Base-by-base conservation (phyloP, 306 rosid species). In the Inga laurina region DNA sequence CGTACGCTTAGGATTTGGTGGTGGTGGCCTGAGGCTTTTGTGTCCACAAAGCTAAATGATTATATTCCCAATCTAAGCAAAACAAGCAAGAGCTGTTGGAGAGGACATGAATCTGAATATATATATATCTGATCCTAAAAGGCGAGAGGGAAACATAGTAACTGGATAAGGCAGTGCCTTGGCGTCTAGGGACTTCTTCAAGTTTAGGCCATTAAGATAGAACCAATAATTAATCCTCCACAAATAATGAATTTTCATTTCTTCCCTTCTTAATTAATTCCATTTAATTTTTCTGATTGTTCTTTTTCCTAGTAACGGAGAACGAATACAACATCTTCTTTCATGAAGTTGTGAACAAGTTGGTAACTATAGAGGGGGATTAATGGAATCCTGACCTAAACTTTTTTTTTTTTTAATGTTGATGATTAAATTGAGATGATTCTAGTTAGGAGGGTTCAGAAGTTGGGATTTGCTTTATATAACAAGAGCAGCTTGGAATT, bases 91-190 rank as follows among this genome's bases (percentile, higher is more conserved):
- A 51, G 84, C 49, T 65, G 80, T 74, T 75, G 21, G 22, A 66
- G 30, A 27, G 59, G 15, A 75, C 18, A 16, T 82, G 84, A 75
- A 54, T 54, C 61, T 54, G 24, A 54, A 51, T 15, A 16, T 51
- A 3, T 51, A 3, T 44, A 48, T 13, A 81, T 81, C 76, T 37
- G 85, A 75, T 82, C 76, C 76, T 54, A 49, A 22, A 16, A 49
- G 19, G 54, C 18, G 8, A 15, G 57, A 51, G 49, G 34, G 21
- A 81, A 41, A 70, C 46, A 45, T 57, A 41, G 43, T 52, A 1
- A 52, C 59, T 52, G 59, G 76, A 67, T 37, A 35, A 62, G 84
- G n/a, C 59, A 39, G 11, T n/a, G 71, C 75, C 81, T 82, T 75
- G 75, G 62, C 81, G 61, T 82, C 71, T 27, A 2, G 71, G 37